phyloP scores from a whole-genome alignment of 371 early-diverging fungal genomes.

The Apophysomyces variabilis region DNA sequence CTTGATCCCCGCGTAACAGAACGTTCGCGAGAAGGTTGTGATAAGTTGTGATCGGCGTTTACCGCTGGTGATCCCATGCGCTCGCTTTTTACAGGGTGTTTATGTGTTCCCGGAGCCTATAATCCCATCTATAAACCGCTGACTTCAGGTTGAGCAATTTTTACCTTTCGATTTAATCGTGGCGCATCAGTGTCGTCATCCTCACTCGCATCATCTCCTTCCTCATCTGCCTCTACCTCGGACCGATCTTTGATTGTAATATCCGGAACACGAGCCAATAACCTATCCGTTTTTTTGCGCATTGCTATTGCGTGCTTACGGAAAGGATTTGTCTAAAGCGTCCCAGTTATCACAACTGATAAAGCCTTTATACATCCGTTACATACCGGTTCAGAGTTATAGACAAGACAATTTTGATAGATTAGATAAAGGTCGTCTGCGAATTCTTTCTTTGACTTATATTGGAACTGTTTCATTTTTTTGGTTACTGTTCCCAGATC shows the following conservation, averaged over 20 bases:
- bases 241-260: conserved; percentile 68
- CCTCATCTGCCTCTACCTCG: conserved; percentile 59
- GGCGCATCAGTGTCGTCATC: conserved; percentile 46
- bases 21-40: conserved; percentile 22
- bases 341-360: background rate
- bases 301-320: conserved; percentile 86
- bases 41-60: conserved; percentile 9
- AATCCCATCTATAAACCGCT: background rate
- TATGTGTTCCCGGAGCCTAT: conserved; percentile 17
- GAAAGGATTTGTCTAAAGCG: conserved; percentile 64
- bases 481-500: conserved; percentile 89
- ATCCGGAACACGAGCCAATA: conserved; percentile 86
- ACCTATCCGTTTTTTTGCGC: conserved; percentile 72
- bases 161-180: conserved; percentile 45
- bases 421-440: conserved; percentile 81
- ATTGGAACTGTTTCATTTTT: conserved; percentile 73
- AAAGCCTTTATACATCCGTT: conserved; percentile 2
- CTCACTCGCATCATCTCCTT: conserved; percentile 54
- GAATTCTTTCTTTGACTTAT: conserved; percentile 81
- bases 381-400: conserved; percentile 75
- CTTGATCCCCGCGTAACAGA: conserved; percentile 31
- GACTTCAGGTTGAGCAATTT: conserved; percentile 16
- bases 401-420: conserved; percentile 82
- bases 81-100: conserved; percentile 22
- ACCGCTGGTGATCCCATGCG: background rate